Evolutionary conservation across 352 stramenopile genomes (phyloP).

Genomic region (Phytopythium helicoides): DNA sequence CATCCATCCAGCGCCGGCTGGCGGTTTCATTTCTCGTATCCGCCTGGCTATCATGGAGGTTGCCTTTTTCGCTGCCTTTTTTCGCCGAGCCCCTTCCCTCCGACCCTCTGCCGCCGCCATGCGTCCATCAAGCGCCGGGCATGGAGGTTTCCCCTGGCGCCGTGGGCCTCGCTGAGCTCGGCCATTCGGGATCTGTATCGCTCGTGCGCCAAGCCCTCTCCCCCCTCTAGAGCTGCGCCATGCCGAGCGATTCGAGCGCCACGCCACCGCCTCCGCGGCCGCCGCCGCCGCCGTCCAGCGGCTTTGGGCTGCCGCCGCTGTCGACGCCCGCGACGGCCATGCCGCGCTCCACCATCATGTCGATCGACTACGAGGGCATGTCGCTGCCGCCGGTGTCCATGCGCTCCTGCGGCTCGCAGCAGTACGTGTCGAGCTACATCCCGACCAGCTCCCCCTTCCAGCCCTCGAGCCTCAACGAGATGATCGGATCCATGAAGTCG

Average conservation of each 20-base stretch:
- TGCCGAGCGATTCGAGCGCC: neutral
- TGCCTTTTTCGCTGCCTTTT: no score
- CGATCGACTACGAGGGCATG: conserved; percentile 59
- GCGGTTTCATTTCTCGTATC: no score
- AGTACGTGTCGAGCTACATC: conserved; percentile 78
- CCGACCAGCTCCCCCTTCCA: conserved; percentile 59
- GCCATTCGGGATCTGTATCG: no score
- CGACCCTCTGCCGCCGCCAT: no score
- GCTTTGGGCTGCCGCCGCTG: conserved; percentile 23
- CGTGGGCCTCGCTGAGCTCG: no score
- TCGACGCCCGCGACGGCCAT: conserved; percentile 15
- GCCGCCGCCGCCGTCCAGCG: conserved; percentile 17
- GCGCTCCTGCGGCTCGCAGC: conserved; percentile 69
- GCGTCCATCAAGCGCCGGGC: no score
- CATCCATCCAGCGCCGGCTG: no score
- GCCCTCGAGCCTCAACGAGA: conserved; percentile 54
- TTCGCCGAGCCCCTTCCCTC: no score
- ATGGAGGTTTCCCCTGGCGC: no score
- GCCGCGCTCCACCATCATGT: conserved; percentile 46
- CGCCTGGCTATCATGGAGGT: no score
- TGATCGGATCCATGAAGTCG: conserved; percentile 79
- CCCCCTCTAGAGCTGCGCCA: no score
- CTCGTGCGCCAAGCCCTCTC: no score
- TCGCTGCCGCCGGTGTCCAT: conserved; percentile 62
- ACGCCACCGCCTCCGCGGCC: conserved; percentile 21